phyloP scores from a whole-genome alignment of 2,329 filamentous ascomycete species.

The Camillea tinctor region DNA sequence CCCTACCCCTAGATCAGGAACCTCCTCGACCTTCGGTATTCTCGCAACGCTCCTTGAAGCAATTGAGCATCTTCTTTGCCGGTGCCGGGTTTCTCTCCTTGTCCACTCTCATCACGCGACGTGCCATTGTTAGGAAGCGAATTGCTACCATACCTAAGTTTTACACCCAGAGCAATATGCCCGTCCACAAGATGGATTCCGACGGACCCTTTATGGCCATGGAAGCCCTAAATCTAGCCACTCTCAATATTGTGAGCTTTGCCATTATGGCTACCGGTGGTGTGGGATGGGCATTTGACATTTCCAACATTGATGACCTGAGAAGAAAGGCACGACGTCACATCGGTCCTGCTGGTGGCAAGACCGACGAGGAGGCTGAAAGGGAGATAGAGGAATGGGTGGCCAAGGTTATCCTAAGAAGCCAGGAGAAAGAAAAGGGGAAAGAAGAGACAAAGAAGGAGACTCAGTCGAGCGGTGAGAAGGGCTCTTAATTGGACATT shows the following conservation, averaged over 20 bases:
- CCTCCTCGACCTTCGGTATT: constrained; percentile 30
- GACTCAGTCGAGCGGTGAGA: constrained; percentile 6
- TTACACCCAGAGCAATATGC: constrained; percentile 62
- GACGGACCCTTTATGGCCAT: constrained; percentile 72
- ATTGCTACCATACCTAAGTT: constrained; percentile 65
- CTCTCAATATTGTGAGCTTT: constrained; percentile 77
- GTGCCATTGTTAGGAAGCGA: constrained; percentile 65
- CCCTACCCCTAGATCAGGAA: constrained; percentile 11
- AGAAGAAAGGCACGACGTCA: constrained; percentile 48
- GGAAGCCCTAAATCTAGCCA: constrained; percentile 82
- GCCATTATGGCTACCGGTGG: constrained; percentile 74
- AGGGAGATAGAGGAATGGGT: constrained; percentile 62
- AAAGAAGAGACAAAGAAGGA: constrained; percentile 40
- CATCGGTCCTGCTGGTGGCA: constrained; percentile 32
- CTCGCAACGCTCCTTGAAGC: constrained; percentile 53
- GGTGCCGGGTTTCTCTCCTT: constrained; percentile 75
- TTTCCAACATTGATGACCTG: constrained; percentile 68
- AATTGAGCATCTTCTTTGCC: constrained; percentile 69
- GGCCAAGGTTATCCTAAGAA: constrained; percentile 57
- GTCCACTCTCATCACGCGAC: constrained; percentile 68
- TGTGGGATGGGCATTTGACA: constrained; percentile 72
- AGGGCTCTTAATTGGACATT: background rate
- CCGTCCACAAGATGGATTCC: constrained; percentile 42
- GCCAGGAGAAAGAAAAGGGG: constrained; percentile 20
- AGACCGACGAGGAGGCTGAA: constrained; percentile 52